Evolutionary conservation across 2,329 filamentous ascomycete genomes (phyloP), one percentile per base, ranked within the genome.

Genomic region (Sclerotinia subarctica): DNA sequence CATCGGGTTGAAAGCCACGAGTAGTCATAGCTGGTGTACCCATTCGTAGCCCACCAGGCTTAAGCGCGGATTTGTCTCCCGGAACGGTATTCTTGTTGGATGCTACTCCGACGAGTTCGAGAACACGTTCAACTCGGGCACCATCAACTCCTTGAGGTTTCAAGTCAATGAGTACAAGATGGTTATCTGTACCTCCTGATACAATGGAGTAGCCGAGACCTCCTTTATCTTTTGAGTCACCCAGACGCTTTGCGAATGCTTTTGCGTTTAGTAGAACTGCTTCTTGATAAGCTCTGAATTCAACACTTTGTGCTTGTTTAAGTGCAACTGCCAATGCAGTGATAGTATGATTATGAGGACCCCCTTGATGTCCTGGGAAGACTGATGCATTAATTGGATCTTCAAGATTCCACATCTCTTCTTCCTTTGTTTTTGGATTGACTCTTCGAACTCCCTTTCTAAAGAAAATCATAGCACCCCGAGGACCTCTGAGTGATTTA

Each of bases 41-140:
- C 81, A 99, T 94, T 73, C 95, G 90, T 72, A 99, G 85, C 72
- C 95, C 95, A 73, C 94, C 94, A 19, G 95, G 95, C 72, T 94
- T 92, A 77, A 99, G 86, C 1, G 95, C 95, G 0, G 93, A 97
- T 78, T 90, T 92, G 81, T 99, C 95, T 54, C 94, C 95, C 1
- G 95, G 95, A 0, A 97, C 94, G 10, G 95, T 97, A 83, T 99
- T 99, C 86, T 99, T 99, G 85, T 99, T 99, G 78, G 92, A 91
- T n/a, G 95, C 95, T 64, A 98, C 94, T 75, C 94, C 94, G 73
- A 96, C 93, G 58, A 96, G 87, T 79, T 97, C 94, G 32, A 97
- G 86, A 21, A 97, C 89, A 58, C 93, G 89, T 82, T 97, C 94
- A 19, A 97, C 93, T 65, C 94, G 90, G 32, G 91, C 90, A 73